These are phyloP conservation scores for Uronychia binucleata DNA, from an alignment of 73 alveolate species.

Conservation along the genomic window DNA sequence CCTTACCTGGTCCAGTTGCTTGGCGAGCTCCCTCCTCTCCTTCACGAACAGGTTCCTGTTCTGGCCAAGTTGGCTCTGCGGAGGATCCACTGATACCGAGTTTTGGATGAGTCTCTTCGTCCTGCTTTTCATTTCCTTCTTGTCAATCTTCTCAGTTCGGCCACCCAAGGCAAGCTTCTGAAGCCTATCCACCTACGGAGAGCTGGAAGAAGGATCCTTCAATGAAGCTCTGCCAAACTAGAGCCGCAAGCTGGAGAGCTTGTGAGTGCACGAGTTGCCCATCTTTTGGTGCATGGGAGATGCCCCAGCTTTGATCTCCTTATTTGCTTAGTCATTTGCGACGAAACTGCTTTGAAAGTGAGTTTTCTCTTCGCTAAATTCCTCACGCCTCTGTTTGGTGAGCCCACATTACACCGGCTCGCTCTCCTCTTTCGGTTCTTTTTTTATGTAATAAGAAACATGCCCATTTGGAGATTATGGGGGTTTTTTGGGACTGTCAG, in stretches of 20 bases:
- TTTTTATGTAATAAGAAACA: background rate
- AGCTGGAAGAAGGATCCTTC: background rate
- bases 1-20: background rate
- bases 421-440: background rate
- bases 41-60: background rate
- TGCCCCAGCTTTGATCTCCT: background rate
- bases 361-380: too few relatives aligned
- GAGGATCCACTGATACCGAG: background rate
- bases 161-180: background rate
- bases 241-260: background rate
- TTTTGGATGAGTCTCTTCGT: background rate
- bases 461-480: background rate
- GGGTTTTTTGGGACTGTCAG: background rate
- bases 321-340: background rate
- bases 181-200: background rate
- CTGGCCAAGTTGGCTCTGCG: background rate
- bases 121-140: background rate
- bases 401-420: background rate
- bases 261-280: background rate
- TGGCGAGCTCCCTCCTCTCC: background rate
- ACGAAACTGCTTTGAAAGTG: too few relatives aligned
- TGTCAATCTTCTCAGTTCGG: background rate
- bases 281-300: background rate
- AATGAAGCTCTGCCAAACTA: background rate
- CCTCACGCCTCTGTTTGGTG: background rate